phyloP scores from a whole-genome alignment of 768 basidiomycete genomes.

The Hebeloma cylindrosporum region DNA sequence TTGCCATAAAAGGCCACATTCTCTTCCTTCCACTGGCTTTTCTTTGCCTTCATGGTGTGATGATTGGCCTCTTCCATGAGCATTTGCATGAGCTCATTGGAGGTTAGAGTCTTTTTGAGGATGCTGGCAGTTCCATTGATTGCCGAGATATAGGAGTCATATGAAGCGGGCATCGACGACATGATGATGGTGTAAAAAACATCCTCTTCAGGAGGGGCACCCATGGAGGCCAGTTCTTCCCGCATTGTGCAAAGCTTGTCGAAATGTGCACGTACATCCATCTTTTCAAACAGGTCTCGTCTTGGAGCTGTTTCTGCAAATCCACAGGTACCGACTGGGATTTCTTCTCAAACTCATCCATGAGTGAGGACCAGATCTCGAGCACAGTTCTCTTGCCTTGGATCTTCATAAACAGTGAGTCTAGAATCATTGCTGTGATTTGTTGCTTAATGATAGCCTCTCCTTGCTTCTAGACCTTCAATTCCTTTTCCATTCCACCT shows the following conservation, averaged over 20 bases:
- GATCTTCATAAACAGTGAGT: conserved; percentile 19
- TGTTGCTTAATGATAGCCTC: conserved; percentile 17
- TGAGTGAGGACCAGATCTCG: conserved; percentile 16
- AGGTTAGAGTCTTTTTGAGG: conserved; percentile 1
- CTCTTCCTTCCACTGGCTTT: conserved; percentile 17
- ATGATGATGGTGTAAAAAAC: conserved; percentile 14
- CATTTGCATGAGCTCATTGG: conserved; percentile 22
- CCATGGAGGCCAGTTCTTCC: conserved; percentile 17
- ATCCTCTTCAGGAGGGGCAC: conserved; percentile 7
- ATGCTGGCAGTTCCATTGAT: conserved; percentile 12
- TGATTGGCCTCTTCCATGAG: conserved; percentile 29
- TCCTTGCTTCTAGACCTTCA: conserved; percentile 20
- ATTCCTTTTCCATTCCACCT: conserved; percentile 7
- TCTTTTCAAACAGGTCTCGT: conserved; percentile 16
- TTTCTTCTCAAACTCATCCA: conserved; percentile 8
- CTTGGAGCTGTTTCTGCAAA: conserved; percentile 10
- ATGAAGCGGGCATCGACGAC: conserved; percentile 15
- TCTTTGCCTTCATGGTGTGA: conserved; percentile 14
- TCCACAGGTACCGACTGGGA: conserved; percentile 18
- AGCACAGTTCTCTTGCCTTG: conserved; percentile 8
- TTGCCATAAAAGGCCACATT: conserved; percentile 23
- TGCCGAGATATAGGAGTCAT: conserved; percentile 16
- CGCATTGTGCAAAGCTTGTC: conserved; percentile 14
- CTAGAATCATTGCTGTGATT: conserved; percentile 17
- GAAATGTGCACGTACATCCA: conserved; percentile 19